Conservation (phyloP, 1,284 basidiomycete genomes). For the Apiotrichum montevideense region DNA sequence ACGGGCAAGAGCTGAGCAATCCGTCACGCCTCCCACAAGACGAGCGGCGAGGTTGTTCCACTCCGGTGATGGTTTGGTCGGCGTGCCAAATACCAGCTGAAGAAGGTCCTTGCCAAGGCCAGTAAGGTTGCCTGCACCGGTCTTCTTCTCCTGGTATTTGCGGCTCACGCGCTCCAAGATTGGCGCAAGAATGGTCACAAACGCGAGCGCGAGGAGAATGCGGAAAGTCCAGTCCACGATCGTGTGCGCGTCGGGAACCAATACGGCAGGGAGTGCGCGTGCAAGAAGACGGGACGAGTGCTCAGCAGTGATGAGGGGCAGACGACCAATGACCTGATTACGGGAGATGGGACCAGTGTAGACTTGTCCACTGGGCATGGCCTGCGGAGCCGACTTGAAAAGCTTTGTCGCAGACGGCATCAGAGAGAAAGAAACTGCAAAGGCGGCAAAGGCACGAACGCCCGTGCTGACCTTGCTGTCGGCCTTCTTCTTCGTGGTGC, state of each 20-base stretch:
- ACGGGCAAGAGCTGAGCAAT: slow-evolving; percentile 14
- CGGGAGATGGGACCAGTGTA: slow-evolving; percentile 13
- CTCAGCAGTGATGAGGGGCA: slow-evolving; percentile 41
- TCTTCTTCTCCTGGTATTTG: slow-evolving; percentile 16
- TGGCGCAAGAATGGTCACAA: slow-evolving; percentile 28
- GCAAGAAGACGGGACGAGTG: slow-evolving; percentile 35
- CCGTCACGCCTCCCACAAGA: slow-evolving; percentile 29
- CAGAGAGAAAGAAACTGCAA: slow-evolving; percentile 40
- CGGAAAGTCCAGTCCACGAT: slow-evolving; percentile 41
- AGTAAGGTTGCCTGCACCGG: slow-evolving; percentile 14
- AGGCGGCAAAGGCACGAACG: slow-evolving; percentile 38
- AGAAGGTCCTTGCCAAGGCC: slow-evolving; percentile 20
- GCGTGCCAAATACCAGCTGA: slow-evolving; percentile 6
- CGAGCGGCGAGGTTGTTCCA: slow-evolving; percentile 29
- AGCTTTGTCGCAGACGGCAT: slow-evolving; percentile 34
- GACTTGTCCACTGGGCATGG: slow-evolving; percentile 5
- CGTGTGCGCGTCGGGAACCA: slow-evolving; percentile 27
- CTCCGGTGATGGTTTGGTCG: slow-evolving; percentile 7
- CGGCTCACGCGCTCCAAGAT: slow-evolving; percentile 14
- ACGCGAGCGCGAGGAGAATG: slow-evolving; percentile 28
- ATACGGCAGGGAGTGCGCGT: slow-evolving; percentile 21
- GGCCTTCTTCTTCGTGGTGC: slow-evolving; percentile 19
- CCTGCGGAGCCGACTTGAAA: slow-evolving; percentile 10
- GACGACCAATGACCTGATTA: slow-evolving; percentile 27
- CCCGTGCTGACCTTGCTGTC: slow-evolving; percentile 14